These are phyloP conservation scores for Rauvolfia tetraphylla DNA, from an alignment of 257 asterid genomes.

Conservation along the genomic window DNA sequence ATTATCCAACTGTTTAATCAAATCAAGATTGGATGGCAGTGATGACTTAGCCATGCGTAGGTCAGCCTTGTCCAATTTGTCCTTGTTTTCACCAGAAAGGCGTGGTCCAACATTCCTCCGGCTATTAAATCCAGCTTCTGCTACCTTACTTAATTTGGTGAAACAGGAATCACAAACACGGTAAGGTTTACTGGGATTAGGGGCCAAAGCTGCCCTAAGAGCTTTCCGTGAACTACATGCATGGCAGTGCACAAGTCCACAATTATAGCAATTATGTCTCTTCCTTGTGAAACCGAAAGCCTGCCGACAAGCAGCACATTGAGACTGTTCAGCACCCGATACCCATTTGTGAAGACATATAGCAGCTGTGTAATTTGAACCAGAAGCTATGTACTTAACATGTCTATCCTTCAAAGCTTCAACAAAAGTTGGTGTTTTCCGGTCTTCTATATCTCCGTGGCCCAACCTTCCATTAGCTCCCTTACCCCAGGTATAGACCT, in stretches of 20 bases:
- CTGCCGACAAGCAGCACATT: slow-evolving; percentile 88
- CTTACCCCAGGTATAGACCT: slow-evolving; percentile 94
- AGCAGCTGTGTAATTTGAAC: slow-evolving; percentile 82
- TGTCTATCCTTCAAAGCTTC: slow-evolving; percentile 83
- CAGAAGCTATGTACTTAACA: slow-evolving; percentile 82
- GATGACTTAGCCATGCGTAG: slow-evolving; percentile 61
- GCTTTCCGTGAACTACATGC: slow-evolving; percentile 89
- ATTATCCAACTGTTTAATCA: slow-evolving; percentile 71
- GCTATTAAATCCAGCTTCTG: slow-evolving; percentile 57
- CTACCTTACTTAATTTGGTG: slow-evolving; percentile 70
- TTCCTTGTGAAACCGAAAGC: slow-evolving; percentile 94
- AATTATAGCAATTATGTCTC: slow-evolving; percentile 88
- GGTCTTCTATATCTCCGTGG: slow-evolving; percentile 87
- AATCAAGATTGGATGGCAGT: slow-evolving; percentile 60
- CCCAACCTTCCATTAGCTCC: slow-evolving; percentile 97
- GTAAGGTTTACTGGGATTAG: slow-evolving; percentile 84
- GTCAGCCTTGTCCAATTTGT: slow-evolving; percentile 76
- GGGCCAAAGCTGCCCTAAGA: slow-evolving; percentile 76
- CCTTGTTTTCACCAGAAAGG: slow-evolving; percentile 82
- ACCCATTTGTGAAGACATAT: slow-evolving; percentile 91
- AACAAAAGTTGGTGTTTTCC: slow-evolving; percentile 68
- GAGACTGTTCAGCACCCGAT: slow-evolving; percentile 91
- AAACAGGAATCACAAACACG: slow-evolving; percentile 96
- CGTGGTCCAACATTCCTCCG: slow-evolving; percentile 73
- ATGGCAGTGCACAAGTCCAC: slow-evolving; percentile 96